Conservation (phyloP, 331 rosid genomes). For the Erythrophleum ivorense region DNA sequence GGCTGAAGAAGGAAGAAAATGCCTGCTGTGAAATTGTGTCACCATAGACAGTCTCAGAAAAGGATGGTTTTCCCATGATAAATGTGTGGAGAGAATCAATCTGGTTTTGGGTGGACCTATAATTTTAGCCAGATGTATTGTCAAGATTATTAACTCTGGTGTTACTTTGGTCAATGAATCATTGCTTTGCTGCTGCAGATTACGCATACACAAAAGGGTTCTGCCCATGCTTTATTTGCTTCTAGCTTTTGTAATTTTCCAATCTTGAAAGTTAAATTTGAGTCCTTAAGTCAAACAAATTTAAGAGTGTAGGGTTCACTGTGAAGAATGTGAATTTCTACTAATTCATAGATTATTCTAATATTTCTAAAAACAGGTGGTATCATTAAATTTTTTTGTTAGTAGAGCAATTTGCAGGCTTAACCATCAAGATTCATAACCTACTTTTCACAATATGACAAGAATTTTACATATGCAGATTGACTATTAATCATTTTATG, state of each 20-base stretch:
- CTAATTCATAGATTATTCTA: not conserved
- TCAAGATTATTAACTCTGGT: constrained; percentile 28
- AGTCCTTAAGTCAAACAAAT: not conserved
- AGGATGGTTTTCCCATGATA: constrained; percentile 16
- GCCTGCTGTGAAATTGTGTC: constrained; percentile 39
- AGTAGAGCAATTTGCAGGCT: not conserved
- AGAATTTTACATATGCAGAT: not conserved
- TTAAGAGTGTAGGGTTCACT: not conserved
- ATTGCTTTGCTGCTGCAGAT: constrained; percentile 31
- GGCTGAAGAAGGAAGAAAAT: constrained; percentile 26
- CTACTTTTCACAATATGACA: not conserved
- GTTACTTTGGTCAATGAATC: constrained; percentile 36
- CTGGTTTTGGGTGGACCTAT: constrained; percentile 34
- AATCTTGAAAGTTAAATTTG: not conserved
- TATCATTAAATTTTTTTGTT: not conserved
- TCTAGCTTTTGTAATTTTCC: not conserved
- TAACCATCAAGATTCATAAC: not conserved
- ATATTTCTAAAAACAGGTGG: not conserved
- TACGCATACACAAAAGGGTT: constrained; percentile 10
- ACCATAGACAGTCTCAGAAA: constrained; percentile 31
- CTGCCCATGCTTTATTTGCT: constrained; percentile 14
- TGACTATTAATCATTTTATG: not conserved
- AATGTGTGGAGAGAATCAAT: constrained; percentile 35
- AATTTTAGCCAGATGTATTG: constrained; percentile 38
- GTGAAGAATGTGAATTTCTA: not conserved